A percentile compares a stretch with the other conserved stretches of the same genome.
phyloP scores from a whole-genome alignment of 805 yeast species.

The Pichia phayaonensis region DNA sequence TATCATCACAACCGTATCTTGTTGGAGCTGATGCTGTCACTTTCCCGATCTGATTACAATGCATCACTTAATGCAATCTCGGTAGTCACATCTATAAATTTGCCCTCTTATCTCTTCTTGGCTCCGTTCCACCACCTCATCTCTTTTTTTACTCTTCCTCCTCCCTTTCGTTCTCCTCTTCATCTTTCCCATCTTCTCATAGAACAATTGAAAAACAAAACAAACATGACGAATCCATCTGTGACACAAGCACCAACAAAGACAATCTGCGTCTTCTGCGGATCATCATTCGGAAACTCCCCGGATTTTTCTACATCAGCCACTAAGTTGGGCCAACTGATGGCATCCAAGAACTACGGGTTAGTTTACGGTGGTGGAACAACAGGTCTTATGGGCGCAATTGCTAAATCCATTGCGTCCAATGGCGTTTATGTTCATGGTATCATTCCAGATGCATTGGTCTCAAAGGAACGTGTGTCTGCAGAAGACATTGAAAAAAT shows the following conservation, averaged over 20 bases:
- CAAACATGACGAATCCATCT: neutral
- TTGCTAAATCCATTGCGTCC: constrained; percentile 55
- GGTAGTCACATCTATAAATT: neutral
- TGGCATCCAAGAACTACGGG: constrained; percentile 60
- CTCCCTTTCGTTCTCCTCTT: neutral
- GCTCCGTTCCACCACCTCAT: neutral
- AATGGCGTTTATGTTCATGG: constrained; percentile 72
- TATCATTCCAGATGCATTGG: constrained; percentile 77
- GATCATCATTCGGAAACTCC: constrained; percentile 66
- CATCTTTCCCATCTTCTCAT: neutral
- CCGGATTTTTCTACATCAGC: constrained; percentile 46
- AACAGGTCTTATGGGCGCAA: constrained; percentile 74
- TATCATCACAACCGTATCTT: neutral
- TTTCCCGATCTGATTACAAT: neutral
- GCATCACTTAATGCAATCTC: too few relatives aligned
- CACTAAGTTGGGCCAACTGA: constrained; percentile 45
- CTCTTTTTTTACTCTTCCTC: neutral
- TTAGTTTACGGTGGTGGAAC: constrained; percentile 89
- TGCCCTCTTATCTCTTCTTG: neutral
- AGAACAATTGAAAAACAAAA: neutral
- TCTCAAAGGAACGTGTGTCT: constrained; percentile 56
- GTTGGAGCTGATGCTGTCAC: neutral
- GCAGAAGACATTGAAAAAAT: constrained; percentile 30
- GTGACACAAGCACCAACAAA: constrained; percentile 21
- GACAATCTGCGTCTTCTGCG: constrained; percentile 78